A percentile compares a stretch with the other conserved stretches of the same genome.
phyloP scores from a whole-genome alignment of 345 rosid species.

The Clarkia xantiana region DNA sequence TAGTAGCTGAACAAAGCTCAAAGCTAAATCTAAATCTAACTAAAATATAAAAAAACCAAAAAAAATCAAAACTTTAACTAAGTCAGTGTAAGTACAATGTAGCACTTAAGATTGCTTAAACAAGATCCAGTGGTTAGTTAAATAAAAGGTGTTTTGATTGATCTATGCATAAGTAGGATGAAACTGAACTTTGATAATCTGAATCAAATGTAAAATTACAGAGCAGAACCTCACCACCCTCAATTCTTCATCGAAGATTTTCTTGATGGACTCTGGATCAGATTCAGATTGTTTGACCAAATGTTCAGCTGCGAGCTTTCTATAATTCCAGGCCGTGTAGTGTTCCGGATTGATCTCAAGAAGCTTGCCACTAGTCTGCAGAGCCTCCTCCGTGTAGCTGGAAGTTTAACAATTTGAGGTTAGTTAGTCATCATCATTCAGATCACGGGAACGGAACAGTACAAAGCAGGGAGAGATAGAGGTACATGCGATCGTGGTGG shows the following conservation, averaged over 20 bases:
- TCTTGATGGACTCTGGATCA: conserved; percentile 28
- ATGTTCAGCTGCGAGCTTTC: conserved; percentile 66
- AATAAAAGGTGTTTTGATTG: too few species aligned
- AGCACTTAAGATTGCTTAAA: too few species aligned
- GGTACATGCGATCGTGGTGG: conserved; percentile 59
- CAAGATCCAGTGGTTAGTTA: too few species aligned
- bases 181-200: too few species aligned
- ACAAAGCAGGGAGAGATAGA: neutral
- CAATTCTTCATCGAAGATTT: conserved; percentile 59
- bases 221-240: conserved; percentile 22
- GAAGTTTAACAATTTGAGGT: neutral
- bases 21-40: too few species aligned
- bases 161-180: too few species aligned
- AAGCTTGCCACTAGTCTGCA: conserved; percentile 66
- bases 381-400: conserved; percentile 78
- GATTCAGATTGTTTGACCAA: conserved; percentile 21
- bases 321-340: conserved; percentile 83
- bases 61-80: too few species aligned
- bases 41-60: too few species aligned
- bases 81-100: too few species aligned
- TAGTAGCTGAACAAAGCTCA: too few species aligned
- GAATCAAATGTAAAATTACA: too few species aligned
- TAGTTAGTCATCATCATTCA: neutral
- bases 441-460: too few species aligned
- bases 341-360: conserved; percentile 72